Percentiles rank a stretch among this genome's conserved stretches.
Evolutionary conservation across 2,329 filamentous ascomycete species (phyloP).

Genomic region (Fusarium palustre): DNA sequence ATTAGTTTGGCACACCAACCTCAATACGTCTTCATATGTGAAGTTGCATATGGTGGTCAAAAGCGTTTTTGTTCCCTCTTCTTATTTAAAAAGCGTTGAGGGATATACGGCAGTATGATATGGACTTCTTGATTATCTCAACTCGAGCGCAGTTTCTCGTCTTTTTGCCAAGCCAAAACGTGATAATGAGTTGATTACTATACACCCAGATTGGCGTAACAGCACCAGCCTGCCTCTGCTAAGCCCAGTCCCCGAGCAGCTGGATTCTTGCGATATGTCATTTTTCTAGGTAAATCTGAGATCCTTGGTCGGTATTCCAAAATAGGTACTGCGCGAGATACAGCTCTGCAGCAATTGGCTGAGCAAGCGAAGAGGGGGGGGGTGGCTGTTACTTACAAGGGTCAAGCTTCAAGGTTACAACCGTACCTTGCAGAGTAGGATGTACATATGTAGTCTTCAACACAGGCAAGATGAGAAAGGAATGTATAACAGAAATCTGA

Average conservation of each 20-base stretch:
- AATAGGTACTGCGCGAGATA: conserved; percentile 23
- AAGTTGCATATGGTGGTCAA: background rate
- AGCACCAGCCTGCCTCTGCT: background rate
- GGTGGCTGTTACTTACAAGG: conserved; percentile 1
- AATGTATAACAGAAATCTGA: conserved; percentile 10
- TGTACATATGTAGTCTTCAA: background rate
- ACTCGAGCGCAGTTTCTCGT: background rate
- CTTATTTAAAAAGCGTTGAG: background rate
- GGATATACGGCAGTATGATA: background rate
- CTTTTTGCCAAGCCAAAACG: background rate
- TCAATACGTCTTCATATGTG: background rate
- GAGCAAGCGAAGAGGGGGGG: conserved; percentile 9
- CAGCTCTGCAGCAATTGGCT: conserved; percentile 18
- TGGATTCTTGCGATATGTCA: conserved; percentile 33
- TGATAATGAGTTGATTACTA: conserved; percentile 3
- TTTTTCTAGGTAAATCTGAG: conserved; percentile 28
- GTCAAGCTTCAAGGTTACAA: conserved; percentile 22
- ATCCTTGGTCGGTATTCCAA: conserved; percentile 31
- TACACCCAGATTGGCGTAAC: background rate
- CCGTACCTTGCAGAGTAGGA: conserved; percentile 35
- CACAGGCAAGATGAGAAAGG: background rate
- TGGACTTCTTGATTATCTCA: background rate
- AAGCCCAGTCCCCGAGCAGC: conserved; percentile 19
- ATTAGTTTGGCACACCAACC: conserved; percentile 36
- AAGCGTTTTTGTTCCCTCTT: background rate